Percentiles rank a stretch among this genome's conserved stretches.
phyloP scores from a whole-genome alignment of 1,139 yeast species.

The Suhomyces panamericanus region DNA sequence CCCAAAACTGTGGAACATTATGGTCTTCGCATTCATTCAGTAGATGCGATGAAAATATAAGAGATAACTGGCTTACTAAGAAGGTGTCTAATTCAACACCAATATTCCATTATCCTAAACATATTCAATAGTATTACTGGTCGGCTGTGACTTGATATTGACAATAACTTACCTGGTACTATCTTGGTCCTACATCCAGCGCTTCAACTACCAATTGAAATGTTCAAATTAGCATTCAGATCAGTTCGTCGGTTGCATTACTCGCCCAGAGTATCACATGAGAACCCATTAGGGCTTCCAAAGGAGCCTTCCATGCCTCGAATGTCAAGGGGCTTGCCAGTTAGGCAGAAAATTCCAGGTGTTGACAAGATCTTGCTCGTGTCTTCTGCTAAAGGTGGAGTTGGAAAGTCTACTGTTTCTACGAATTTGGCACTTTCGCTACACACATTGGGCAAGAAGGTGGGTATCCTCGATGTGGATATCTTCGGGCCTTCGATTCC shows the following conservation, averaged over 20 bases:
- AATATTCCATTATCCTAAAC: no score
- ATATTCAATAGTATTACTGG: no score
- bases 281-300: constrained; percentile 63
- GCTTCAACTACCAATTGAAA: neutral
- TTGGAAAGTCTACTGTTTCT: constrained; percentile 60
- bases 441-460: constrained; percentile 52
- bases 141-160: no score
- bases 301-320: constrained; percentile 37
- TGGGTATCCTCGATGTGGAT: constrained; percentile 78
- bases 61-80: neutral
- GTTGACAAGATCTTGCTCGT: constrained; percentile 66
- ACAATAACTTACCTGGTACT: no score
- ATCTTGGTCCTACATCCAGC: no score
- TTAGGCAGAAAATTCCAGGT: constrained; percentile 55
- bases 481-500: constrained; percentile 86
- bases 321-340: constrained; percentile 53
- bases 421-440: constrained; percentile 70
- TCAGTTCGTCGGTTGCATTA: constrained; percentile 7
- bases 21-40: neutral
- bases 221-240: constrained; percentile 6
- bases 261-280: constrained; percentile 29
- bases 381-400: constrained; percentile 82
- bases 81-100: neutral
- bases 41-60: neutral
- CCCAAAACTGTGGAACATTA: neutral